phyloP scores from a whole-genome alignment of 768 basidiomycete species.

The Flagelloscypha sp. region DNA sequence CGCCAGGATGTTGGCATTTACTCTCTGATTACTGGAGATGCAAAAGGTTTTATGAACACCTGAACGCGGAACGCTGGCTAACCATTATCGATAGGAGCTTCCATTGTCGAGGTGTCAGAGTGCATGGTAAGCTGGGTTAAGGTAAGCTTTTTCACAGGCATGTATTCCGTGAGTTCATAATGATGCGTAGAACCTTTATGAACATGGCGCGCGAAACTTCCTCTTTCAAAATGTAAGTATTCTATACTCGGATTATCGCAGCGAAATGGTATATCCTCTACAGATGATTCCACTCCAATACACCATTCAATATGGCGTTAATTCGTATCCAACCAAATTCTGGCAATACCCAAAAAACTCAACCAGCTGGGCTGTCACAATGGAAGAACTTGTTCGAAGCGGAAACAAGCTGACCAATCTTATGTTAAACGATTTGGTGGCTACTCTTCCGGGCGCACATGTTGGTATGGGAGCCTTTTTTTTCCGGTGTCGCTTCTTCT shows the following conservation, averaged over 20 bases:
- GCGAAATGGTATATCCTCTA: neutral
- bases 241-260: neutral
- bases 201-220: conserved; percentile 56
- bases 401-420: conserved; percentile 46
- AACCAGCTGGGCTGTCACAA: conserved; percentile 49
- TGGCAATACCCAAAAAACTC: conserved; percentile 45
- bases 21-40: conserved; percentile 44
- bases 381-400: conserved; percentile 41
- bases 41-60: no score
- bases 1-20: conserved; percentile 51
- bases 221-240: conserved; percentile 56
- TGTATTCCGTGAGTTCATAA: no score
- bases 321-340: conserved; percentile 41
- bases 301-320: conserved; percentile 36
- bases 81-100: conserved; percentile 37
- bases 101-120: conserved; percentile 46
- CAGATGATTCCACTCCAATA: conserved; percentile 53
- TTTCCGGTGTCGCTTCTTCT: neutral
- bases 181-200: no score
- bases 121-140: conserved; percentile 58
- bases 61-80: no score
- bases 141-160: no score
- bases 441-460: conserved; percentile 43
- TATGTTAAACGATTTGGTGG: conserved; percentile 41
- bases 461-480: conserved; percentile 34